A percentile compares a stretch with the other conserved stretches of the same genome.
Evolutionary conservation across 805 yeast species (phyloP).

Genomic region (Yarrowia deformans): DNA sequence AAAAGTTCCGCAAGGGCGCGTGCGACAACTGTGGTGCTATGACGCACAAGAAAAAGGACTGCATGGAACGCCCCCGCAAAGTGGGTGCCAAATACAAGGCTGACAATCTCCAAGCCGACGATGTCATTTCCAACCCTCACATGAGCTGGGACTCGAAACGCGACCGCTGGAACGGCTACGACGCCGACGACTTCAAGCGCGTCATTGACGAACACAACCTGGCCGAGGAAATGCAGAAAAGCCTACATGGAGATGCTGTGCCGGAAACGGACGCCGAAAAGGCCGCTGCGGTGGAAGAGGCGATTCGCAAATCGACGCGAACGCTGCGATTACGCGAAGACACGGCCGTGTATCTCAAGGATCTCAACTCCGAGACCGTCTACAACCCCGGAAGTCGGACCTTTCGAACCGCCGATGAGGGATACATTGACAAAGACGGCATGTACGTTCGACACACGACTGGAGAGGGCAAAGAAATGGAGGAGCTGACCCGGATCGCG

Average conservation of each 20-base stretch:
- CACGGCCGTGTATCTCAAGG: constrained; percentile 70
- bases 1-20: constrained; percentile 51
- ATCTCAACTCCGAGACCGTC: constrained; percentile 60
- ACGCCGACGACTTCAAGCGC: constrained; percentile 65
- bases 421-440: constrained; percentile 53
- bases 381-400: constrained; percentile 51
- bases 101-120: constrained; percentile 48
- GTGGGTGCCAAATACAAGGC: constrained; percentile 51
- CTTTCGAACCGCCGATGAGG: constrained; percentile 46
- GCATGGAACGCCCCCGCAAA: constrained; percentile 64
- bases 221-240: constrained; percentile 41
- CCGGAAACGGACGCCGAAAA: constrained; percentile 39
- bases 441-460: constrained; percentile 62
- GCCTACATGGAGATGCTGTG: constrained; percentile 38
- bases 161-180: constrained; percentile 85
- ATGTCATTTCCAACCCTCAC: constrained; percentile 45
- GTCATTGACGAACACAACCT: constrained; percentile 51
- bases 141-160: constrained; percentile 71
- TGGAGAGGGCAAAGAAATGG: constrained; percentile 65
- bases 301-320: constrained; percentile 50
- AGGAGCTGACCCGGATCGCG: constrained; percentile 58
- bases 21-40: constrained; percentile 68
- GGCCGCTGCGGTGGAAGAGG: constrained; percentile 40
- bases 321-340: constrained; percentile 74
- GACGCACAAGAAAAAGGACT: constrained; percentile 60